Base-by-base conservation (phyloP, 148 eudicot genomes). In the Rhododendron griersonianum region DNA sequence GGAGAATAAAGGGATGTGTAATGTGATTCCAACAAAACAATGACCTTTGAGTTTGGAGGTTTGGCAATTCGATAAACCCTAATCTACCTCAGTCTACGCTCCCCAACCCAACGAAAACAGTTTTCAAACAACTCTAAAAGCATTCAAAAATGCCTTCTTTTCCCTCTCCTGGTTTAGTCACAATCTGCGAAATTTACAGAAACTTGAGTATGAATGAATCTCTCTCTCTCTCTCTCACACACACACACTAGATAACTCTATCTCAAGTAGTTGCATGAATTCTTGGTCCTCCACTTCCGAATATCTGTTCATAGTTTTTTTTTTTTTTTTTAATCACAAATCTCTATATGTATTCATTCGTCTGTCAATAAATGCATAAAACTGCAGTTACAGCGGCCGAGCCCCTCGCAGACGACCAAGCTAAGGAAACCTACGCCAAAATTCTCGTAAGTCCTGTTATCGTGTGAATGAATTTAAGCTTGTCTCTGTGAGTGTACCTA, bases 161-260 rank as follows among this genome's bases (percentile, higher is more conserved):
- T 59, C 98, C 98, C 41, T 92, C 85, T 44, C 96, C 93, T 4
- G 95, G 92, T 71, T 87, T 95, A 41, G 94, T 95, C 91, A 97
- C 99, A 88, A 86, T 97, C 51, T 97, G 99, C 86, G 99, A 97
- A 88, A 95, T 95, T 91, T 95, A 97, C 86, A 90, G 99, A 88
- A 89, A 91, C 85, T 91, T 97, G 81, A 90, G 99, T 97, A 92
- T 0, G 59, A 35, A 92, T 0, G 59, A 35, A 59, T 30, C 84
- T 57, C 78, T 82, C 90, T 74, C 78, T 67, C 74, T 25, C 74
- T 67, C 74, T 67, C 74, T 69, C 79, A 7, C 44, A 16, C 18
- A 1, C 2, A 61, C 71, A 8, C 71, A 10, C 28, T 67, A 3
- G 1, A 30, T 11, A 21, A 75, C 44, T 19, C 7, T 25, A 71